Evolutionary conservation across 352 stramenopile genomes (phyloP), one percentile per base, ranked within the genome.

Genomic region (Phytophthora lateralis): DNA sequence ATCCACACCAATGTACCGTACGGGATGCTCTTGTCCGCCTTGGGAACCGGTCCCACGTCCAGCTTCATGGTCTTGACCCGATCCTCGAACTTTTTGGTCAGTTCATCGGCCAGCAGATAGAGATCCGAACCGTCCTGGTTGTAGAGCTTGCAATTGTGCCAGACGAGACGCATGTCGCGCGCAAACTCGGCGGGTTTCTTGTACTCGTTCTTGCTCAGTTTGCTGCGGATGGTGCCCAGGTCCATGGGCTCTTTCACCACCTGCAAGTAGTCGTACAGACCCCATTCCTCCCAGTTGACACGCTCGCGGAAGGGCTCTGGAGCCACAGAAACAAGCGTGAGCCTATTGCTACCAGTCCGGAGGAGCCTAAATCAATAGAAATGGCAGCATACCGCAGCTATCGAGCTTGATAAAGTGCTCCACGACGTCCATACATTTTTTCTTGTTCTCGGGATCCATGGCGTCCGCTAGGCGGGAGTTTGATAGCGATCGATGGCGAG

Each of bases 211-310:
- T 92, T 93, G 57, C 46, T 64, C 10, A 96, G 67, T 66, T 92
- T 94, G 47, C 9, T 69, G 55, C 83, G 85, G 39, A 98, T 88
- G 26, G 91, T 96, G 38, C 89, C 89, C 29, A 98, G 75, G 67
- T 98, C 91, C 89, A 97, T 97, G 34, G 91, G 91, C 57, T 85
- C 80, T 62, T 97, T 98, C 32, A 98, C 85, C 45, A 97, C 78
- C 60, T 95, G 76, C 35, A 95, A 66, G 74, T 98, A 98, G 77
- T 97, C 90, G 49, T 93, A 89, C 12, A 98, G 78, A 8, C 83
- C 85, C 85, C 84, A 95, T 59, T 95, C 86, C 58, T 95, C 86
- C 86, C 86, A 95, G 71, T 95, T 95, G 52, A 95, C 86, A 59
- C 86, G 86, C 75, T 95, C 84, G 20, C 76, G 85, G 55, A 95